Base-by-base conservation (phyloP, 495 filamentous ascomycete genomes). In the Cryomyces minteri region DNA sequence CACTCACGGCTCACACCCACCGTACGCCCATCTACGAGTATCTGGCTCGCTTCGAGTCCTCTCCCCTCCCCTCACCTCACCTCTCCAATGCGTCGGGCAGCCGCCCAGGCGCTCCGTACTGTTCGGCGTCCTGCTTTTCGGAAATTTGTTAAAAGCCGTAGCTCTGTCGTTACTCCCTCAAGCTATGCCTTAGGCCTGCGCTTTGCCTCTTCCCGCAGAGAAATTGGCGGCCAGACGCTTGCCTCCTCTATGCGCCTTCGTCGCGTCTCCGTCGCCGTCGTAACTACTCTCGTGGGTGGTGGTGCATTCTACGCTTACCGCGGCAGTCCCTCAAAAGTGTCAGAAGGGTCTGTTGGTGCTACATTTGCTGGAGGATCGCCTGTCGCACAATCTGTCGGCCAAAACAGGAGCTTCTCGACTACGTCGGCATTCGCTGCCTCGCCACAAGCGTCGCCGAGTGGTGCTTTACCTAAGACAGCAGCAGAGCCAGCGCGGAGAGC, bases 241-340 rank as follows among this genome's bases (percentile, higher is more conserved):
- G 61, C 67, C 8, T 71, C 74, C 31, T 73, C 76, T 9, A 82
- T 82, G 76, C 69, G 77, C 61, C 51, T 80, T 34, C 75, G 77
- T 31, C 70, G 68, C 47, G 73, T 80, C 53, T 77, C 76, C 0
- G 58, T 74, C 41, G 76, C 76, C 43, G 55, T 76, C 31, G 67
- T 78, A 14, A 76, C 76, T 14, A 67, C 72, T 18, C 65, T 74
- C 11, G 73, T 80, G 33, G 76, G 72, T 33, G 75, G 71, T 40
- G 77, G 78, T 31, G 76, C 77, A 45, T 82, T 72, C 69, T 80
- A 78, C 56, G 66, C 70, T 31, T 78, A 76, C 57, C 62, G 64
- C 8, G 62, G 63, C 50, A 57, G 43, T 39, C 45, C 52, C 44
- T 50, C 50, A 32, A 47, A 51, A 36, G 18, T 25, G 18, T 25